These are phyloP conservation scores for Candida montana DNA, from an alignment of 805 yeast species.

Conservation along the genomic window DNA sequence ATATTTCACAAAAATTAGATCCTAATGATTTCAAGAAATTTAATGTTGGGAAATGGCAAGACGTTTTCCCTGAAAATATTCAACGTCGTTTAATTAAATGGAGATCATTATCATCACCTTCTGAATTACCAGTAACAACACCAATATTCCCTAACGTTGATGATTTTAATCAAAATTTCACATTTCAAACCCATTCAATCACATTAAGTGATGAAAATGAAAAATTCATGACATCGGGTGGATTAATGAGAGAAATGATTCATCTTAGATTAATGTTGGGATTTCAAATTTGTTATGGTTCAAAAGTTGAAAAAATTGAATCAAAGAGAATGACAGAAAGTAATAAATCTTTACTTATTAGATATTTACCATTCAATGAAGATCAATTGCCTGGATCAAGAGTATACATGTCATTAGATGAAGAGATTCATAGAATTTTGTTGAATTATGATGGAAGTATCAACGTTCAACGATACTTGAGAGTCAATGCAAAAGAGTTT, in stretches of 20 bases:
- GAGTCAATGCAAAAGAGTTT: constrained; percentile 30
- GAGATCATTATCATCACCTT: constrained; percentile 91
- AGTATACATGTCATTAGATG: constrained; percentile 70
- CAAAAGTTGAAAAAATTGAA: constrained; percentile 61
- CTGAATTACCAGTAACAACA: constrained; percentile 81
- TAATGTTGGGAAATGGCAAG: constrained; percentile 84
- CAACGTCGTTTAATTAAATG: constrained; percentile 73
- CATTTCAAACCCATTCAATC: constrained; percentile 80
- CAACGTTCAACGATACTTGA: constrained; percentile 69
- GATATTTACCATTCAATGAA: constrained; percentile 43
- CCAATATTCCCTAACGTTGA: constrained; percentile 66
- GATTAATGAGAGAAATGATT: constrained; percentile 80
- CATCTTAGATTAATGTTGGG: constrained; percentile 79
- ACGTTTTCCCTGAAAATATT: constrained; percentile 74
- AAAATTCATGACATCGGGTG: constrained; percentile 45
- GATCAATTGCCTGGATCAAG: constrained; percentile 49
- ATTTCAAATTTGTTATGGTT: constrained; percentile 83
- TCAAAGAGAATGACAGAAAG: constrained; percentile 50
- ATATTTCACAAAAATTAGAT: constrained; percentile 69
- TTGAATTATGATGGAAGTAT: constrained; percentile 68
- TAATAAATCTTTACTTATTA: constrained; percentile 47
- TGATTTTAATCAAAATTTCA: constrained; percentile 67
- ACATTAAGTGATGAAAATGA: constrained; percentile 56
- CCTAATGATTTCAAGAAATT: constrained; percentile 49
- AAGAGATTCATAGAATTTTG: constrained; percentile 79